A percentile compares a stretch with the other conserved stretches of the same genome.
phyloP scores from a whole-genome alignment of 257 asterid genomes.

The Pogostemon cablin region DNA sequence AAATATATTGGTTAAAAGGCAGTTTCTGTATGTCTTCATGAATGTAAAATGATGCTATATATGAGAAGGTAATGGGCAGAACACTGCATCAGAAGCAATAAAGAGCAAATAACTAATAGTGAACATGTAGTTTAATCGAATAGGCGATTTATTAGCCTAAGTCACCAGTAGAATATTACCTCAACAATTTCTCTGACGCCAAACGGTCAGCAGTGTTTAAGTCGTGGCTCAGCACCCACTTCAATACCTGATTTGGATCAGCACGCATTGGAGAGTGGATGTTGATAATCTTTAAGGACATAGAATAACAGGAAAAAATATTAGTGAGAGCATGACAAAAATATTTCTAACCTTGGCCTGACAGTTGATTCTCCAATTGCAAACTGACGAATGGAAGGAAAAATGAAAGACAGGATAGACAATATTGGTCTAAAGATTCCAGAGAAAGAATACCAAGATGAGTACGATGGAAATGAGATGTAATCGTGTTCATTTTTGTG shows the following conservation, averaged over 20 bases:
- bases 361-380: too few relatives aligned
- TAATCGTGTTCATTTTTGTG: too few relatives aligned
- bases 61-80: neutral
- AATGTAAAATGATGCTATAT: constrained; percentile 13
- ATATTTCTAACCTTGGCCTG: too few relatives aligned
- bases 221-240: constrained; percentile 72
- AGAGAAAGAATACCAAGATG: too few relatives aligned
- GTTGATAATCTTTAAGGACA: constrained; percentile 63
- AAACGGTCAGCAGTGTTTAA: constrained; percentile 69
- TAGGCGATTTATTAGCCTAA: neutral
- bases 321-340: constrained; percentile 3
- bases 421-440: too few relatives aligned
- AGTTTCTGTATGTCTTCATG: neutral
- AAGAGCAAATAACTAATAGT: neutral
- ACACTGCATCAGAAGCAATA: neutral
- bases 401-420: too few relatives aligned
- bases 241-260: constrained; percentile 76
- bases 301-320: constrained; percentile 21
- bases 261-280: constrained; percentile 97
- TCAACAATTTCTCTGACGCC: constrained; percentile 75
- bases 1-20: neutral
- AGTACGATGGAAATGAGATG: too few relatives aligned
- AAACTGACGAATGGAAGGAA: too few relatives aligned
- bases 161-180: constrained; percentile 44
- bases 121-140: neutral